Evolutionary conservation across 2,329 filamentous ascomycete genomes (phyloP).

Genomic region (Calonectria crousiana): DNA sequence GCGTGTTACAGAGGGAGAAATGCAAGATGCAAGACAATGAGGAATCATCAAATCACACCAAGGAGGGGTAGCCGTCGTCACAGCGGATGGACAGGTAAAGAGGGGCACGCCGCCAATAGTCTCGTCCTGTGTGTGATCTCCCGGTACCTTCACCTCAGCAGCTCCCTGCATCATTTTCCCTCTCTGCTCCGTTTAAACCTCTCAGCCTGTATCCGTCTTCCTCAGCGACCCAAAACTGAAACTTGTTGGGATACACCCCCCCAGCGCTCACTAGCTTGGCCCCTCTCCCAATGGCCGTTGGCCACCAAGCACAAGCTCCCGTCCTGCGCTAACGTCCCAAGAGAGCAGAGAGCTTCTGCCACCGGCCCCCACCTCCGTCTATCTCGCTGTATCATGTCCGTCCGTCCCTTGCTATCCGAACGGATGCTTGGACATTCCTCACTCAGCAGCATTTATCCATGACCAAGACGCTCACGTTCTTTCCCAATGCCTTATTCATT

Average conservation of each 20-base stretch:
- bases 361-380: background rate
- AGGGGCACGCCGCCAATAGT: background rate
- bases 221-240: slow-evolving; percentile 6
- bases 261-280: background rate
- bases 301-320: background rate
- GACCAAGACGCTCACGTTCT: slow-evolving; percentile 13
- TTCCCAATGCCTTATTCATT: background rate
- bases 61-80: background rate
- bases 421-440: slow-evolving; percentile 16
- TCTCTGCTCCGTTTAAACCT: background rate
- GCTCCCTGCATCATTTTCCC: background rate
- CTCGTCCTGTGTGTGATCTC: background rate
- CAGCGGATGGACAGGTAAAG: slow-evolving; percentile 5
- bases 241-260: slow-evolving; percentile 5
- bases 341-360: background rate
- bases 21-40: background rate
- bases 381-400: background rate
- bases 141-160: background rate
- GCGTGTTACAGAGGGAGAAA: background rate
- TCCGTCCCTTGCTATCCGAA: background rate
- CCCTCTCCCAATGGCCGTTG: background rate
- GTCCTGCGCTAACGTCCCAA: background rate
- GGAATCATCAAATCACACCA: background rate
- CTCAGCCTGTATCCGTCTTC: background rate
- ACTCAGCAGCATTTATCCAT: slow-evolving; percentile 15